Base-by-base conservation (phyloP, 257 asterid genomes). In the Asclepias syriaca region DNA sequence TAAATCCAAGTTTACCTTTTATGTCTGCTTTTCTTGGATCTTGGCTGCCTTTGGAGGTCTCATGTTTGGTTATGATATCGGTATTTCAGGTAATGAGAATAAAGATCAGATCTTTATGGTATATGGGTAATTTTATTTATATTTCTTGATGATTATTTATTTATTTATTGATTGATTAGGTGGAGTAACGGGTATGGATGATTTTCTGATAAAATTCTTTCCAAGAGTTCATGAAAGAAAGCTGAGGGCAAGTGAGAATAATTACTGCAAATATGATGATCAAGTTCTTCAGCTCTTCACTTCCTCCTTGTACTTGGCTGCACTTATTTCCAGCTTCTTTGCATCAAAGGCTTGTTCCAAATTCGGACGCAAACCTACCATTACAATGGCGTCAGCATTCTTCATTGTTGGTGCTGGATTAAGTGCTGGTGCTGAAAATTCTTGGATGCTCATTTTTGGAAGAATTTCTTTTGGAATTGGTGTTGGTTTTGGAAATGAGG, bases 401-500 rank as follows among this genome's bases (percentile, higher is more conserved):
- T 92, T 92, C 77, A 76, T 87, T 10, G 64, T 24, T 3, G 98
- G 92, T 0, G 96, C 97, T 0, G 6, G 34, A 2, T 0, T 92
- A 2, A 84, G 96, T 13, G 94, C 81, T 0, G 10, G 37, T 0
- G 88, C 98, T 8, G 55, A 79, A 40, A 0, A 4, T 10, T 63
- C 66, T 7, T 49, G 77, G 82, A 45, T 88, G 74, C 85, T 92
- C 51, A 92, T 92, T 69, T 3, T 84, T 5, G 98, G 98, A 0
- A 76, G 98, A 68, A 77, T 90, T 50, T 79, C 86, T 5, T 92
- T 92, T 4, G 97, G 98, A 0, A 4, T 90, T 16, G 98, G 98
- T 29, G 98, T 90, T 13, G 98, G 97, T 7, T 92, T 88, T 0
- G 96, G 97, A 53, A 92, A 92, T 40, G 98, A 92, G 94, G 97